Evolutionary conservation across 306 rosid species (phyloP), one percentile per base, ranked within the genome.

Genomic region (Coriaria nepalensis): DNA sequence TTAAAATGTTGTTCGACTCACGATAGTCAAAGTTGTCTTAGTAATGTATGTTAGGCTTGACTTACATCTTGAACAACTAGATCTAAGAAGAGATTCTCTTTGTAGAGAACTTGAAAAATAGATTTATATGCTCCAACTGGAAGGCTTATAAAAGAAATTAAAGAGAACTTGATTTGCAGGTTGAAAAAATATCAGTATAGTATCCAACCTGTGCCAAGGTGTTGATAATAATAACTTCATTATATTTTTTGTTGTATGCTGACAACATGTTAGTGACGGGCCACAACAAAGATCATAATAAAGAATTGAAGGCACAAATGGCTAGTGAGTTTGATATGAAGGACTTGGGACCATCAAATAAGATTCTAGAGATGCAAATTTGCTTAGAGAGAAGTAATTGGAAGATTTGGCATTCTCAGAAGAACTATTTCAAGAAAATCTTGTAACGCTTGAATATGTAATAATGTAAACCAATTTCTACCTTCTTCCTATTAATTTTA

Each of bases 281-380:
- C 29, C 29, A 1, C 29, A 20, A 20, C 43, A 51, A 51, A 36
- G 43, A 36, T 37, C 12, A 12, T 13, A 8, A 8, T 55, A 0
- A 33, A 35, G 43, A 33, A 11, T 55, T 55, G 8, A 55, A 55
- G 43, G 60, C 34, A 37, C 35, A 52, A 7, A 37, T 52, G 36
- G 45, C 6, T 52, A 38, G 35, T 12, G 56, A 38, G 11, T 52
- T 52, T 38, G 56, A 52, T 4, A 49, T 49, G 40, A 49, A 49
- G 14, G 39, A 33, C 35, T 33, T 49, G 7, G n/a, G 13, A 49
- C 56, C 12, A 13, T 33, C 35, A 52, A 38, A 52, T 13, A 52
- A 52, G 45, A 52, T 52, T 52, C 7, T 46, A 46, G 35, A 34
- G 5, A 46, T 46, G 50, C 34, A 46, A 46, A 46, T 46, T 11